Base-by-base conservation (phyloP, 2,329 filamentous ascomycete species). In the Cylindrodendrum hubeiense region DNA sequence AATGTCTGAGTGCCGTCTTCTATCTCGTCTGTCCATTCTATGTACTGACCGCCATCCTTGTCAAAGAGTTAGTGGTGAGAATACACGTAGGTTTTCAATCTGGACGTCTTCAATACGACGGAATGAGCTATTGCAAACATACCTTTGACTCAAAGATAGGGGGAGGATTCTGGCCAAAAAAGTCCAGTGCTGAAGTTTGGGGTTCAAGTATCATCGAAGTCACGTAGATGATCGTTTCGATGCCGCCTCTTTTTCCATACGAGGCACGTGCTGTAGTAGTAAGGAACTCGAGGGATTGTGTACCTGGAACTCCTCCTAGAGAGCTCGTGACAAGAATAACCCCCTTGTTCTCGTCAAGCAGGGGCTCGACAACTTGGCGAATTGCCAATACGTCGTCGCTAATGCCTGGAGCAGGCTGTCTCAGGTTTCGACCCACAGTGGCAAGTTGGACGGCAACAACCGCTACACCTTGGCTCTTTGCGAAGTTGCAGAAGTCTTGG, bases 311-410 rank as follows among this genome's bases (percentile, higher is more conserved):
- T 0, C 67, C 67, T 2, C 67, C 67, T 13, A 69, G 69, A 0
- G 67, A 69, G 33, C 69, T 66, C 13, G 63, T 57, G 44, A 69
- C 47, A 0, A 69, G 13, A 1, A 69, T 47, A 2, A 69, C 67
- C 3, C 46, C 22, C 10, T 60, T 54, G 0, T 63, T 58, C 8
- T 58, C 13, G 0, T 60, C 66, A 3, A 69, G 21, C 8, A 69
- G 54, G 5, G 41, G 55, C 3, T 39, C 37, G 10, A 60, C 51
- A 15, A 69, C 47, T 6, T 30, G 55, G 37, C 15, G 17, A 13
- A 67, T 64, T 13, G 63, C 67, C 0, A 53, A 24, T 4, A 19
- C 58, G 46, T 69, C 67, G 6, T 67, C 67, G 12, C 37, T 69
- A 63, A 69, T 67, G 8, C 63, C 60, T 3, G 46, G 51, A 15